Evolutionary conservation across 2,329 filamentous ascomycete genomes (phyloP).

Genomic region (Lasiodiplodia theobromae): DNA sequence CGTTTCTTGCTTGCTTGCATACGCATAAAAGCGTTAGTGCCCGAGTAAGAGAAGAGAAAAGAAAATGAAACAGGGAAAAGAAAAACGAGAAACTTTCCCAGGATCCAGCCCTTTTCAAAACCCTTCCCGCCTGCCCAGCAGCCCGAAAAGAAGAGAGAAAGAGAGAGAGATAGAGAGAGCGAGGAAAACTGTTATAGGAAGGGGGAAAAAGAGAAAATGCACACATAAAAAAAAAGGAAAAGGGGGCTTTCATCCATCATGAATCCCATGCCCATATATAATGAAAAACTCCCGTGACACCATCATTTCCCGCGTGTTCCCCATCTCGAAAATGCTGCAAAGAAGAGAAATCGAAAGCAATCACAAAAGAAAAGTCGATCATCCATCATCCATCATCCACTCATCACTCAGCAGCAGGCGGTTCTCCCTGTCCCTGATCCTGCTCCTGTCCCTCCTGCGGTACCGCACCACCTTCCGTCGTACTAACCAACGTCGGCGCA

Average conservation of each 20-base stretch:
- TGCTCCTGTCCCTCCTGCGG: background rate
- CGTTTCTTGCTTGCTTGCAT: too few relatives aligned
- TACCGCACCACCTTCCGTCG: background rate
- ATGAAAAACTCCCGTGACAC: slow-evolving; percentile 12
- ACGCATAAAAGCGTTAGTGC: too few relatives aligned
- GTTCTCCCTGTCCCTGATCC: too few relatives aligned
- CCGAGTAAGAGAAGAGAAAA: background rate
- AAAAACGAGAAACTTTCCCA: background rate
- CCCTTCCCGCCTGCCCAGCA: background rate
- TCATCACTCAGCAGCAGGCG: background rate
- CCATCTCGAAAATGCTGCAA: slow-evolving; percentile 11
- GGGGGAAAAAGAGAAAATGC: background rate
- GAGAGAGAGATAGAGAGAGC: background rate
- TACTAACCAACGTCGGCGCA: slow-evolving; percentile 25
- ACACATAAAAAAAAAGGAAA: background rate
- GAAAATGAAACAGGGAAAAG: background rate
- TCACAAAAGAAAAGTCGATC: background rate
- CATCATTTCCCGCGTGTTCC: background rate
- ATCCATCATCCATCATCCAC: background rate
- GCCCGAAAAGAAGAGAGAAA: background rate
- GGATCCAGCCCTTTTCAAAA: background rate
- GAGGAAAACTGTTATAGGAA: background rate
- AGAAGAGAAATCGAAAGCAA: background rate
- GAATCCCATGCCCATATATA: slow-evolving; percentile 12
- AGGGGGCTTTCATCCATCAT: slow-evolving; percentile 11